Conservation (phyloP, 169 alveolate species). For the Cryptosporidium sp. region DNA sequence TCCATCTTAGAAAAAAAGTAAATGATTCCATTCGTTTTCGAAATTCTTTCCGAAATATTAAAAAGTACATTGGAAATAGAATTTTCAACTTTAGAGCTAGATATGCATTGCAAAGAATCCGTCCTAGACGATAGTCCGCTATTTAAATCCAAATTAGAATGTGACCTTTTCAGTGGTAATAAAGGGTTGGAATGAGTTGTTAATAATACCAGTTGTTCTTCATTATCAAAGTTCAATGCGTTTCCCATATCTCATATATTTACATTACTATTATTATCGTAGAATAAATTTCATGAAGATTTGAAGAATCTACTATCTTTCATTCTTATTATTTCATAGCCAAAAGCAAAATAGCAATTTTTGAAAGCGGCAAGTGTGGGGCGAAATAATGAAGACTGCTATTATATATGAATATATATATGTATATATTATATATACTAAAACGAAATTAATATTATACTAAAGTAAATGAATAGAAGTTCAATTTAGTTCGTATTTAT, state of each 20-base stretch:
- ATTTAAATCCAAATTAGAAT: slow-evolving; percentile 26
- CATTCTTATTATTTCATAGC: not conserved
- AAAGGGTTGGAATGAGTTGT: slow-evolving; percentile 1
- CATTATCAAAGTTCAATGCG: slow-evolving; percentile 9
- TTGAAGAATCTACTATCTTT: not conserved
- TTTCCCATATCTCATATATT: slow-evolving; percentile 44
- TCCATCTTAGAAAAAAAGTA: slow-evolving; percentile 17
- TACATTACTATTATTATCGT: not conserved
- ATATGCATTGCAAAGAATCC: slow-evolving; percentile 19
- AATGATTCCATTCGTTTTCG: slow-evolving; percentile 28
- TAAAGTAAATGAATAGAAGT: not conserved
- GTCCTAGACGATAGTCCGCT: slow-evolving; percentile 34
- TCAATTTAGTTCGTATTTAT: too few species aligned
- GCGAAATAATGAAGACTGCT: not conserved
- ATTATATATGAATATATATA: too few species aligned
- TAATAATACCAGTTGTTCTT: slow-evolving; percentile 4
- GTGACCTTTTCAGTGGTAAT: slow-evolving; percentile 25
- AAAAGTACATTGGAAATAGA: slow-evolving; percentile 35
- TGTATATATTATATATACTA: too few species aligned
- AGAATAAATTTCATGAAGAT: not conserved
- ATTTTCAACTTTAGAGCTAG: slow-evolving; percentile 17
- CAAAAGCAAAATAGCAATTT: slow-evolving; percentile 9
- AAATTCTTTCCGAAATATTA: slow-evolving; percentile 47
- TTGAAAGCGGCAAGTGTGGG: slow-evolving; percentile 65
- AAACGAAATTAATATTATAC: not conserved